Evolutionary conservation across 1,139 yeast species (phyloP).

Genomic region (Blastobotrys ciferrii): DNA sequence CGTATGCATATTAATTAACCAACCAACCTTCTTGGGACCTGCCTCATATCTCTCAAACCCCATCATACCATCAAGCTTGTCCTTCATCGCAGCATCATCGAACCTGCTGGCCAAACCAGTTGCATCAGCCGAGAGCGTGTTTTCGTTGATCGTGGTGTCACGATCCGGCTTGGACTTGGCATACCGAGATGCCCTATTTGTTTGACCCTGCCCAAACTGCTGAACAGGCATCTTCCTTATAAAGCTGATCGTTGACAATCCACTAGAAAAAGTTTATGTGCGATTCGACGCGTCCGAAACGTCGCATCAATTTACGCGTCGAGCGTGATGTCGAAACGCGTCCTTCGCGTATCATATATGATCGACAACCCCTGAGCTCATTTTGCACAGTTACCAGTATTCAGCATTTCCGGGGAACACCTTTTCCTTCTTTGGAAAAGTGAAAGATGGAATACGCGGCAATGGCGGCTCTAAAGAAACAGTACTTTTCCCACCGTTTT

Average conservation of each 20-base stretch:
- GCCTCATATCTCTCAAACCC: conserved; percentile 78
- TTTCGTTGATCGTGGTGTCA: conserved; percentile 18
- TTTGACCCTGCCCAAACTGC: neutral
- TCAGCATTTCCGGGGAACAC: too few relatives aligned
- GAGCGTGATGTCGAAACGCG: conserved; percentile 13
- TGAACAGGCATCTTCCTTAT: neutral
- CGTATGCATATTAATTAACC: conserved; percentile 77
- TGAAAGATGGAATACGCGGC: too few relatives aligned
- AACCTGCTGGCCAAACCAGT: conserved; percentile 27
- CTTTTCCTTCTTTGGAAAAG: too few relatives aligned
- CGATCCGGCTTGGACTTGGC: conserved; percentile 3
- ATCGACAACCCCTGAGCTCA: neutral
- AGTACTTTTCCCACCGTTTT: too few relatives aligned
- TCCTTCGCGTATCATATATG: conserved; percentile 5
- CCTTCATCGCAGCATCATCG: conserved; percentile 28
- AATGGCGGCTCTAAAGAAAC: too few relatives aligned
- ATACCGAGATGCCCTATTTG: conserved; percentile 6
- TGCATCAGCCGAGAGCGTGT: conserved; percentile 33
- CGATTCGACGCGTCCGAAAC: conserved; percentile 3
- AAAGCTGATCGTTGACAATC: neutral
- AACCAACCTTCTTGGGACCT: conserved; percentile 74
- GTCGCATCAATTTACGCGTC: conserved; percentile 5
- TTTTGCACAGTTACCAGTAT: too few relatives aligned
- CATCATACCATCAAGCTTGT: conserved; percentile 62
- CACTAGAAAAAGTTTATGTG: neutral